Evolutionary conservation across 345 rosid genomes (phyloP).

Genomic region (Pugionium cornutum): DNA sequence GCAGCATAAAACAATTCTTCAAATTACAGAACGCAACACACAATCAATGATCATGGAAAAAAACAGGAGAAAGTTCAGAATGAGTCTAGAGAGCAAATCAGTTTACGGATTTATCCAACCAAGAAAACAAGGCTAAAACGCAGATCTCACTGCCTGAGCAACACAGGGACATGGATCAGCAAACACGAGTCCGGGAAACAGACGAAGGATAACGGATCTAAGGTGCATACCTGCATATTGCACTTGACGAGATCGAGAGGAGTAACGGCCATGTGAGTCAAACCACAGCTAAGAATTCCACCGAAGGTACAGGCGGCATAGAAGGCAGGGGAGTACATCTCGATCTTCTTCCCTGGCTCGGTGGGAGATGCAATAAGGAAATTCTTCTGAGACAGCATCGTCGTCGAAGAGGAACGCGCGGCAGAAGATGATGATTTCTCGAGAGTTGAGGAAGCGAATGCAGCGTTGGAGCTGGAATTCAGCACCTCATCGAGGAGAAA

Average conservation of each 20-base stretch:
- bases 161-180: slow-evolving; percentile 9
- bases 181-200: background rate
- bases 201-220: slow-evolving; percentile 5
- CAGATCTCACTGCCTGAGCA: slow-evolving; percentile 29
- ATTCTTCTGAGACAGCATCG: slow-evolving; percentile 25
- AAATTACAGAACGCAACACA: background rate
- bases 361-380: slow-evolving; percentile 46
- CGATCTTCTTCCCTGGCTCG: slow-evolving; percentile 54
- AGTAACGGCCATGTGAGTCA: slow-evolving; percentile 64
- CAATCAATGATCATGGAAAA: too few relatives aligned
- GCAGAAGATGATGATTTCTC: slow-evolving; percentile 24
- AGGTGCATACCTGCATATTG: slow-evolving; percentile 59
- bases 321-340: slow-evolving; percentile 66
- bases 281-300: slow-evolving; percentile 64
- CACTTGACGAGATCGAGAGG: slow-evolving; percentile 81
- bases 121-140: slow-evolving; percentile 4
- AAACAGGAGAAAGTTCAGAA: background rate
- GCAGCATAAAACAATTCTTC: background rate
- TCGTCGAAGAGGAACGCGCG: slow-evolving; percentile 17
- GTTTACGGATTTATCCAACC: background rate
- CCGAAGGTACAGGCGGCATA: slow-evolving; percentile 71
- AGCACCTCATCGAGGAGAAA: slow-evolving; percentile 24
- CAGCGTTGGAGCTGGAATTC: slow-evolving; percentile 11
- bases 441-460: slow-evolving; percentile 1
- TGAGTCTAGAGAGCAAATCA: background rate